Evolutionary conservation across 2,329 filamentous ascomycete species (phyloP), one percentile per base, ranked within the genome.

Genomic region (Hypoxylon sp.): DNA sequence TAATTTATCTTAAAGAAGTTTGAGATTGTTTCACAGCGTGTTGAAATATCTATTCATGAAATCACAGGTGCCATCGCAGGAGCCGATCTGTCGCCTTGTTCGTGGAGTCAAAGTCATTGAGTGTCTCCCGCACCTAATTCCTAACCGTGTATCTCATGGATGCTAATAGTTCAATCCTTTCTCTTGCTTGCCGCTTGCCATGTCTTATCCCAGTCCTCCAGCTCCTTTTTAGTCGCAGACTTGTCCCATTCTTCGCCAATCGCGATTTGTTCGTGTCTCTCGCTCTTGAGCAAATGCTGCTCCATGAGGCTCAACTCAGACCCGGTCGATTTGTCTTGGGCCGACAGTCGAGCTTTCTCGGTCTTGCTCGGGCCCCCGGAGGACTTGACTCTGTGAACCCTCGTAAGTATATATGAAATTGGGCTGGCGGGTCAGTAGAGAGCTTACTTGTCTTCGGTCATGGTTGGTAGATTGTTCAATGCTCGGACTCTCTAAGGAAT

Each of bases 381-480:
- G 11, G 59, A 25, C 17, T 46, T 60, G 53, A 17, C 17, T 13
- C 58, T 62, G 21, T 3, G 21, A 34, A 32, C 41, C 5, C 13
- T 52, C 17, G 36, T 66, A 14, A 66, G 63, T 6, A 52, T 45
- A 14, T 62, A 6, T 36, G 25, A 3, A 25, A 9, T 36, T 14
- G 17, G 43, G 14, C 5, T 49, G 3, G n/a, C 4, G 14, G 5
- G 7, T 41, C 36, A 14, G 13, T 49, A 34, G 19, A 36, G 21
- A 21, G 21, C 63, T 60, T 52, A 69, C 63, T 36, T 63, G 43
- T 58, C 9, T 17, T 66, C 66, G 5, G 30, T 56, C 63, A 69
- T 69, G 14, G 11, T 63, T n/a, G 25, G 6, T 7, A 5, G 25
- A 10, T 7, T 36, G 4, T 60, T 30, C 7, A 25, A 23, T 30